Base-by-base conservation (phyloP, 805 yeast species). In the Schizosaccharomyces osmophilus region DNA sequence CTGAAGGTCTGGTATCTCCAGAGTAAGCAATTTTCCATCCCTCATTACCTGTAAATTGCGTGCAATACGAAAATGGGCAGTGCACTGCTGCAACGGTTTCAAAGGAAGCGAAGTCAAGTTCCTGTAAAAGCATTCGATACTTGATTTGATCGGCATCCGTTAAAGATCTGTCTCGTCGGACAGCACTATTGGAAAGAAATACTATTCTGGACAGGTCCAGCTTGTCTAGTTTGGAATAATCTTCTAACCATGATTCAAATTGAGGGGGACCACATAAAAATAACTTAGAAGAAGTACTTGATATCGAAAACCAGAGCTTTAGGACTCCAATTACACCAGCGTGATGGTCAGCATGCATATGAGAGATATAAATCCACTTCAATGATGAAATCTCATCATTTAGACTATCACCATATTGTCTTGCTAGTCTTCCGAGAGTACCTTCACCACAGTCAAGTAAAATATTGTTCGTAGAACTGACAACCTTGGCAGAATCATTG, bases 301-400 rank as follows among this genome's bases (percentile, higher is more conserved):
- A 36, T 19, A 39, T 51, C 29, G 5, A 64, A 60, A 95, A 97
- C 89, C 65, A 51, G 8, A 79, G 81, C 48, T 76, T 74, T 31
- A 93, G 74, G 3, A 93, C 70, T 4, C 87, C 78, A 5, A 84
- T 73, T 4, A 85, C 75, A 0, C 99, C 99, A 54, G 93, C 73
- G 70, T 90, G 97, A 70, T 93, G 99, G 70, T 93, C 99, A 0
- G 97, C 98, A 71, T 93, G 99, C 67, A 90, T 74, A 74, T 93
- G 99, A 66, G 95, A 84, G 61, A 93, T 73, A 67, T 80, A 85
- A 24, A 90, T 73, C 62, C 87, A 63, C 41, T 77, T 73, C 62
- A 89, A 71, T 66, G 88, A 94, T 51, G 72, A 65, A 64, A 89
- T 75, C 2, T 84, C 31, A 5, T 57, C 71, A 24, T 68, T 68